Base-by-base conservation (phyloP, 306 rosid species). In the Vigna reflexopilosa region DNA sequence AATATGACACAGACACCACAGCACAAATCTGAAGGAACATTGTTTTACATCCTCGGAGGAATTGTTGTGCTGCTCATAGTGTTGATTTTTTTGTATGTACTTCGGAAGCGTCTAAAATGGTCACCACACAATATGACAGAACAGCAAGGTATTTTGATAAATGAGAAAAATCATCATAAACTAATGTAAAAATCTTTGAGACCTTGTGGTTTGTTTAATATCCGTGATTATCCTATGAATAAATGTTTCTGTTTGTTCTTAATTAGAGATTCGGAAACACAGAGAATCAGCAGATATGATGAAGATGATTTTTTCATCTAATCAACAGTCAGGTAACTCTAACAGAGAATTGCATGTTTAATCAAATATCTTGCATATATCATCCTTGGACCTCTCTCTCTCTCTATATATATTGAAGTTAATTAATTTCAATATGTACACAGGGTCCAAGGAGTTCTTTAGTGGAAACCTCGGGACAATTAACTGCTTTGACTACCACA, bases 31-130 rank as follows among this genome's bases (percentile, higher is more conserved):
- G 70, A 73, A 45, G 67, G 5, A 30, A 30, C 70, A 36, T 10
- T 84, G 16, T 88, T 50, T 83, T 85, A 88, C 67, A 79, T 87
- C 77, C 91, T 89, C 54, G 98, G 98, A 52, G 93, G 85, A 64
- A 14, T 87, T 81, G 63, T 75, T 32, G 61, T 88, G 73, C 48
- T 93, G 13, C 48, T 68, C 36, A 52, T 89, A 76, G 48, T 91
- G 79, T 50, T 88, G 20, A 70, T 85, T 69, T n/a, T 89, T 64
- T 5, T 83, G 12, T 75, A 77, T 24, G 40, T 91, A 45, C 84
- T 77, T 83, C 38, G 89, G 77, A 93, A 73, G 66, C 78, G 26
- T 45, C n/a, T 81, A 20, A 89, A 82, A 78, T 20, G 28, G 26
- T 75, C 86, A 32, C 22, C 70, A 57, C 67, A 62, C 36, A 32